Base-by-base conservation (phyloP, 192 early-diverging fungal genomes). In the Pilaira anomala region DNA sequence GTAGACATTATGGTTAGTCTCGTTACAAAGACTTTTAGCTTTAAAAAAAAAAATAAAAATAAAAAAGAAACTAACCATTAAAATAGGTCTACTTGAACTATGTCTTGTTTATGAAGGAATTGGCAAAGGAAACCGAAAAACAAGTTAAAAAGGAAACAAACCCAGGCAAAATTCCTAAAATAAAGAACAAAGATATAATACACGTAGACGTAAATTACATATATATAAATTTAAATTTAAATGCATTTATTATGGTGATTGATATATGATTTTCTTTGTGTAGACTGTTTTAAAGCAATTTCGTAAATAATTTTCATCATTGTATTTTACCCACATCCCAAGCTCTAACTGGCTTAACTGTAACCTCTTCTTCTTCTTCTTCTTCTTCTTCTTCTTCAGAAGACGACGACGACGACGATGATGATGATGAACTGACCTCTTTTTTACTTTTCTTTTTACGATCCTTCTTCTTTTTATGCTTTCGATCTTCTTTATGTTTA, bases 381-480 rank as follows among this genome's bases (percentile, higher is more conserved):
- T 54, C 14, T 28, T 54, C 26, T 33, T 55, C 53, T 19, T 53
- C 51, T 30, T 46, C 45, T 18, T 46, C 45, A 46, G 2, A 7
- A 3, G 19, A 21, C 24, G 19, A 22, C 7, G 22, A 26, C 5
- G 22, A 26, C 6, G 19, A 56, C 8, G 28, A 26, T 24, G 39
- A 42, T n/a, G 24, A n/a, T 13, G 40, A 42, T 29, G 7, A 21
- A 16, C 41, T 40, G 22, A 45, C 41, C 21, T 72, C 56, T 24
- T 48, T 28, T 36, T 44, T 61, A 22, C 29, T 73, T 39, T 45
- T 40, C 42, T 72, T 74, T 50, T 63, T 77, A 36, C 30, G 18
- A 57, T 63, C 62, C 46, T 45, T 63, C 18, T 22, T 67, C 18
- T 57, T 74, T 24, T 61, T 53, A n/a, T 61, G 65, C 24, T 67